phyloP scores from a whole-genome alignment of 2,329 filamentous ascomycete genomes.

The Clarireedia paspali region DNA sequence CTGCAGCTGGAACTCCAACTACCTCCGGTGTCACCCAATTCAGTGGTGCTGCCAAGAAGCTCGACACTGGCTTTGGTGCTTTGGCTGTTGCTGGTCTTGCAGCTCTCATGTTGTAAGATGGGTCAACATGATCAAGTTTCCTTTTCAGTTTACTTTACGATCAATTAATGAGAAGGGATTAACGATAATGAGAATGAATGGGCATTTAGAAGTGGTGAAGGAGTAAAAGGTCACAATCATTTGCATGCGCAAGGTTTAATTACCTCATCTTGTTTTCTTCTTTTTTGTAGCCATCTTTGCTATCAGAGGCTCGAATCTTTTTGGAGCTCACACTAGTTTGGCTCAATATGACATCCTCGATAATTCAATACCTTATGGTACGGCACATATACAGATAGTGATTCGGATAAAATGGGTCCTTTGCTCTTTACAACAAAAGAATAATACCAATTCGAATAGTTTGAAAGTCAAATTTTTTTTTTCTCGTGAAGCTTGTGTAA shows the following conservation, averaged over 20 bases:
- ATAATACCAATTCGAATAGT: constrained; percentile 4
- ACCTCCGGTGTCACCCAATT: constrained; percentile 13
- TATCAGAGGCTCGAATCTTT: constrained; percentile 13
- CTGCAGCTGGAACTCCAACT: constrained; percentile 3
- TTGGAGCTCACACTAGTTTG: constrained; percentile 16
- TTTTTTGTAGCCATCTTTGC: not conserved
- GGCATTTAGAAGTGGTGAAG: constrained; percentile 11
- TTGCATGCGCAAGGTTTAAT: constrained; percentile 7
- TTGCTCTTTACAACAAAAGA: not conserved
- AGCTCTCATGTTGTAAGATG: constrained; percentile 22
- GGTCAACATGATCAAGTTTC: constrained; percentile 4
- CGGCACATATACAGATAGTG: constrained; percentile 13
- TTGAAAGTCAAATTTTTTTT: not conserved
- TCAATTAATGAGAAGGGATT: constrained; percentile 11
- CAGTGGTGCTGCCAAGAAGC: constrained; percentile 15
- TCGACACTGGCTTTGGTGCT: constrained; percentile 19
- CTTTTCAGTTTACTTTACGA: not conserved
- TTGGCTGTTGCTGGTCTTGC: constrained; percentile 19
- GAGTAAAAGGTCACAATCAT: constrained; percentile 17
- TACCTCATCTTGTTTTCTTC: constrained; percentile 8
- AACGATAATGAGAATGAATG: constrained; percentile 4
- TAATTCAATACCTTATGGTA: constrained; percentile 15
- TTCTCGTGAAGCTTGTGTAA: not conserved
- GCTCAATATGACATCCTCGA: constrained; percentile 14
- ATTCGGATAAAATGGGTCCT: constrained; percentile 9